Base-by-base conservation (phyloP, 129 eudicot genomes). In the Smallanthus sonchifolius region DNA sequence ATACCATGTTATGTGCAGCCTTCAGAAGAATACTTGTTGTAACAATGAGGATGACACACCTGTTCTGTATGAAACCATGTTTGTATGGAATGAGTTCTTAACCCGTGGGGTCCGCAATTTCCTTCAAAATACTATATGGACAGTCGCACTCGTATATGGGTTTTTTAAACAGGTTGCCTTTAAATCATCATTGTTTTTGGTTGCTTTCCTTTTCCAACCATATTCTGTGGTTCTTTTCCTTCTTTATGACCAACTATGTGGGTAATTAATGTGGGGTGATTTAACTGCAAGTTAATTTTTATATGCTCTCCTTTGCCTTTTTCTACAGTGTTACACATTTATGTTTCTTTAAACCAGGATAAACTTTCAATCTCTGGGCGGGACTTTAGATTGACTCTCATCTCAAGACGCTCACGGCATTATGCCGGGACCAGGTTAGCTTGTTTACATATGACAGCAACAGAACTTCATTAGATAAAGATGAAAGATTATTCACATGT, bases 81-180 rank as follows among this genome's bases (percentile, higher is more conserved):
- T 92, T 49, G 88, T 88, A 32, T 92, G 97, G 97, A 92, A 92
- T 80, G 96, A 85, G 51, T 88, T 80, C 64, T 68, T 92, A 65
- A 92, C 92, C 72, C 92, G 92, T 69, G 89, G 88, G 73, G 83
- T 81, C 66, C 85, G 92, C 37, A 85, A 77, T 83, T 71, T 75
- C 20, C 89, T 88, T 60, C 86, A 85, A 60, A 88, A 86, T 78
- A 88, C 89, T 67, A 32, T 84, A 64, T 92, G 97, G 97, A 92
- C 96, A 9, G 97, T 92, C 70, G 96, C 97, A 44, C 65, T 92
- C 47, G 91, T 88, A 65, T 89, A 92, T 77, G 97, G 97, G n/a
- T 92, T 85, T 81, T 92, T 92, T 66, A 87, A 82, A 79, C 97
- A 92, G 88, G 97, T 90, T 75, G 72, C 34, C 64, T 40, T 52